Percentiles rank a stretch among this genome's conserved stretches.
phyloP scores from a whole-genome alignment of 371 early-diverging fungal species.

The Mucor plumbeus region DNA sequence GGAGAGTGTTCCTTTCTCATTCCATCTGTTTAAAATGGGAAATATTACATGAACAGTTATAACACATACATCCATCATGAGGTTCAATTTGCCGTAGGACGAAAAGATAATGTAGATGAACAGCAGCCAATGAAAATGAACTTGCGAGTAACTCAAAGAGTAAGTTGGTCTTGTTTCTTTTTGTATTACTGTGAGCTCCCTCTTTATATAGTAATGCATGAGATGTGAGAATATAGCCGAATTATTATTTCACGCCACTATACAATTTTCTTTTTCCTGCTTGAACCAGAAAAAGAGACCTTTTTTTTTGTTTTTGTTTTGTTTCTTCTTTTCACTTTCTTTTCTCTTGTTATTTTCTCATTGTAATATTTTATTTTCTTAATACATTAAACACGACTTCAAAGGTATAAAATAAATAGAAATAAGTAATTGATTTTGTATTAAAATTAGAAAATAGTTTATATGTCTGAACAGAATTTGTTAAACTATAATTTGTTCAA shows the following conservation, averaged over 20 bases:
- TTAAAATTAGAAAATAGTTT: background rate
- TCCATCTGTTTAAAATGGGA: conserved; percentile 3
- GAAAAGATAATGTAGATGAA: conserved; percentile 19
- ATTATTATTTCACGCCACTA: conserved; percentile 23
- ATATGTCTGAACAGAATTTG: conserved; percentile 27
- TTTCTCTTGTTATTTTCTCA: conserved; percentile 7
- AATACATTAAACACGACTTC: background rate
- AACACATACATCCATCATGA: conserved; percentile 12
- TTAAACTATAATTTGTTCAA: conserved; percentile 19
- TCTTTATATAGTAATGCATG: conserved; percentile 22
- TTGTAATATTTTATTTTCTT: background rate
- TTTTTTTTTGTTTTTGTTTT: background rate
- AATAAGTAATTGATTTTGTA: too few species aligned
- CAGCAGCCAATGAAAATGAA: conserved; percentile 12
- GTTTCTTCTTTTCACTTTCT: conserved; percentile 5
- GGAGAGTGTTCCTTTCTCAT: background rate
- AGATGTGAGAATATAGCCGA: conserved; percentile 19
- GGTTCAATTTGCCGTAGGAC: conserved; percentile 16
- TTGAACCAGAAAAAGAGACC: background rate
- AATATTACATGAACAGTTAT: background rate
- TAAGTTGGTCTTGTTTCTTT: conserved; percentile 4
- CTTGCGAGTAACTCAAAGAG: background rate
- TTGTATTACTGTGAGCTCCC: conserved; percentile 8
- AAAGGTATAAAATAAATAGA: background rate
- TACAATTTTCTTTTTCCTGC: conserved; percentile 12